A percentile compares a stretch with the other conserved stretches of the same genome.
Conservation (phyloP, 2,329 filamentous ascomycete genomes). For the Xylariaceae sp. region DNA sequence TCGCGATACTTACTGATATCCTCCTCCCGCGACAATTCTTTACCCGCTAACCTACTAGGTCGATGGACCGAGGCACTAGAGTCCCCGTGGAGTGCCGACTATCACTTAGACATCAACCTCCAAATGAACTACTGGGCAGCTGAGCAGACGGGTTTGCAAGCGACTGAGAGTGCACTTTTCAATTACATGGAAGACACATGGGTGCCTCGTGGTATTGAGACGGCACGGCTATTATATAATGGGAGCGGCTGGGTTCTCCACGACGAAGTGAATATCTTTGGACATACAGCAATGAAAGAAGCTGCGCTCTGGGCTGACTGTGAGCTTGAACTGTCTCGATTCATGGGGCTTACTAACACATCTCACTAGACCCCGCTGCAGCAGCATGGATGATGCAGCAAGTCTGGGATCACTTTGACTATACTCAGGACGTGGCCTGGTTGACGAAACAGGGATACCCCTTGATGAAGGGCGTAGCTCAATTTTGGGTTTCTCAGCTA, state of each 20-base stretch:
- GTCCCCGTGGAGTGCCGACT: slow-evolving; percentile 51
- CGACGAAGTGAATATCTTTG: slow-evolving; percentile 57
- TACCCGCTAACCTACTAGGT: slow-evolving; percentile 56
- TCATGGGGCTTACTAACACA: not conserved
- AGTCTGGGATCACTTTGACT: slow-evolving; percentile 54
- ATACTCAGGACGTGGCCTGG: slow-evolving; percentile 46
- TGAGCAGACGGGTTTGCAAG: slow-evolving; percentile 48
- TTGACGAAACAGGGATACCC: slow-evolving; percentile 46
- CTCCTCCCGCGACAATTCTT: slow-evolving; percentile 45
- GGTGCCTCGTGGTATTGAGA: slow-evolving; percentile 49
- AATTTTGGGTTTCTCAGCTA: slow-evolving; percentile 55
- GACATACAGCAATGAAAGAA: slow-evolving; percentile 44
- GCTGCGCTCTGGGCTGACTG: slow-evolving; percentile 31
- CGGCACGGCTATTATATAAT: slow-evolving; percentile 50
- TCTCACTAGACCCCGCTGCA: slow-evolving; percentile 35
- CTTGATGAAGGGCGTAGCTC: slow-evolving; percentile 47
- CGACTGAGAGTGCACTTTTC: slow-evolving; percentile 45
- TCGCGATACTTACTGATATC: slow-evolving; percentile 52
- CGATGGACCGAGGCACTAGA: slow-evolving; percentile 44
- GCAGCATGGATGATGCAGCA: slow-evolving; percentile 59
- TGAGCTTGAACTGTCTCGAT: not conserved
- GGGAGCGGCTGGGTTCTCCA: slow-evolving; percentile 54
- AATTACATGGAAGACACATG: slow-evolving; percentile 51
- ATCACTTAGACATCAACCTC: slow-evolving; percentile 56
- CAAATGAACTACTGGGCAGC: slow-evolving; percentile 60